phyloP scores from a whole-genome alignment of 2,329 filamentous ascomycete genomes.

The Fusarium luffae region DNA sequence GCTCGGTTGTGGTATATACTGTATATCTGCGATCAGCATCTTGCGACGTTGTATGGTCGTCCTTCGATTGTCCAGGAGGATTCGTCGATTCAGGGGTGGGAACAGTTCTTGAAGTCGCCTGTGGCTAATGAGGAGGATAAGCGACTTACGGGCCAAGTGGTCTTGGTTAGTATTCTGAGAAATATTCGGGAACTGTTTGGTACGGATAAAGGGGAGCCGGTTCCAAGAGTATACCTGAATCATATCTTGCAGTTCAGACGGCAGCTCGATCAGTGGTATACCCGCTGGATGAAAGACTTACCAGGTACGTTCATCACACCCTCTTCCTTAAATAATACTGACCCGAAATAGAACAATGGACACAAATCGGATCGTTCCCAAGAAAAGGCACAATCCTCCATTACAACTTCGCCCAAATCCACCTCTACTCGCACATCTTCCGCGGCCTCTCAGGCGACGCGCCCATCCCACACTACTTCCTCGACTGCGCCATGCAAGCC shows the following conservation, averaged over 20 bases:
- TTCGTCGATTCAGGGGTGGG: conserved; percentile 66
- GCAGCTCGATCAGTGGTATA: conserved; percentile 54
- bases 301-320: conserved; percentile 31
- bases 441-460: conserved; percentile 51
- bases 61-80: conserved; percentile 69
- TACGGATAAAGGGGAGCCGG: conserved; percentile 63
- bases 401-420: conserved; percentile 56
- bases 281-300: conserved; percentile 51
- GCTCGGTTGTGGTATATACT: conserved; percentile 70
- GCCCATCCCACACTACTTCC: conserved; percentile 50
- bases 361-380: conserved; percentile 54
- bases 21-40: conserved; percentile 71
- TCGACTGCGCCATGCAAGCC: conserved; percentile 49
- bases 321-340: no score
- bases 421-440: conserved; percentile 56
- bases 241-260: conserved; percentile 54
- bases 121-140: conserved; percentile 65
- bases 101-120: conserved; percentile 64
- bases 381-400: conserved; percentile 55
- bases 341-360: conserved; percentile 45
- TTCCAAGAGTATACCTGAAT: conserved; percentile 64
- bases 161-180: conserved; percentile 67
- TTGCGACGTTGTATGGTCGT: conserved; percentile 70
- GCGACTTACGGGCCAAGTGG: conserved; percentile 68
- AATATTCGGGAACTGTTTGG: conserved; percentile 67